Conservation (phyloP, 352 stramenopile species). For the Pythium sukuiense region DNA sequence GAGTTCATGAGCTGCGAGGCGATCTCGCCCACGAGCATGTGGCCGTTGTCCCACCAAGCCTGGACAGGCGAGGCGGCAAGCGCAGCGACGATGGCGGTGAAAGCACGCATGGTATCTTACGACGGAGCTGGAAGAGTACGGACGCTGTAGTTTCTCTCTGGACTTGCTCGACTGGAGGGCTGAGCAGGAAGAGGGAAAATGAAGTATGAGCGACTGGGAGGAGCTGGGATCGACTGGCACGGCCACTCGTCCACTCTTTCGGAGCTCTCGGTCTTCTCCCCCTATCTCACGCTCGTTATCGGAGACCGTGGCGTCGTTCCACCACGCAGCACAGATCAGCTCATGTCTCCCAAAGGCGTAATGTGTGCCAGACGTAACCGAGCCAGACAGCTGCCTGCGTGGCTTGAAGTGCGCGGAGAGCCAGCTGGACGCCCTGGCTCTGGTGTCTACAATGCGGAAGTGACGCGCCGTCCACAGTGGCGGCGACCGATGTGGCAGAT, state of each 20-base stretch:
- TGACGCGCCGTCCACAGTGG: background rate
- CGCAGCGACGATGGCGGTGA: slow-evolving; percentile 2
- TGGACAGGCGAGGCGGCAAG: slow-evolving; percentile 7
- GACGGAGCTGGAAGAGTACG: background rate
- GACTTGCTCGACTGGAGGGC: background rate
- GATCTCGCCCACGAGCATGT: slow-evolving; percentile 30
- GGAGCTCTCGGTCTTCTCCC: background rate
- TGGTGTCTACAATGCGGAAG: background rate
- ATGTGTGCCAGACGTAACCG: background rate
- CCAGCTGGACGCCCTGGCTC: background rate
- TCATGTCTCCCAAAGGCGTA: background rate
- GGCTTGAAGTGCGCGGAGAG: slow-evolving; percentile 2
- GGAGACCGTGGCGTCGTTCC: slow-evolving; percentile 3
- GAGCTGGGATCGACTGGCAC: background rate
- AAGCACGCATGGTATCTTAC: background rate
- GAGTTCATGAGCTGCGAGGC: slow-evolving; percentile 23
- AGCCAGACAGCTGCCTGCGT: background rate
- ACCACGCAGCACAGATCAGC: background rate
- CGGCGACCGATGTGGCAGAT: too few species aligned
- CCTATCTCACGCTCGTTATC: background rate
- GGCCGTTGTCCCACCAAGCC: slow-evolving; percentile 30
- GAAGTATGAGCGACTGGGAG: background rate
- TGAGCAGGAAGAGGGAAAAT: slow-evolving; percentile 7
- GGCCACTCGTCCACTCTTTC: background rate
- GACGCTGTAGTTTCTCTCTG: slow-evolving; percentile 2